Percentiles rank a stretch among this genome's conserved stretches.
Evolutionary conservation across 2,329 filamentous ascomycete genomes (phyloP).

Genomic region (Colletotrichum tanaceti): DNA sequence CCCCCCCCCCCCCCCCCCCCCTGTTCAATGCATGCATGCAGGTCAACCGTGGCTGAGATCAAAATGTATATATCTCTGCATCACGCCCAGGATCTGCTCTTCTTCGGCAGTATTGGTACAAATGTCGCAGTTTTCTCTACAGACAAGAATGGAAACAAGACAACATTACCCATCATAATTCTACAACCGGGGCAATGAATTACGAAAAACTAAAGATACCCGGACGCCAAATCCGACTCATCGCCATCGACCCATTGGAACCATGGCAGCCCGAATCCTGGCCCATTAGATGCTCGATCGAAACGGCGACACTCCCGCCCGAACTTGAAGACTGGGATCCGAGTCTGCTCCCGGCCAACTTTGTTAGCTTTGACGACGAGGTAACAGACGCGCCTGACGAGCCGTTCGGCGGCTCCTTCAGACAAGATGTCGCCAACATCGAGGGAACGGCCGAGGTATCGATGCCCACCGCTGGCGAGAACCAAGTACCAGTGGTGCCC

Average conservation of each 20-base stretch:
- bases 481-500: background rate
- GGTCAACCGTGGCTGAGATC: slow-evolving; percentile 2
- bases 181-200: background rate
- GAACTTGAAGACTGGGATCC: background rate
- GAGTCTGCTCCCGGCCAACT: slow-evolving; percentile 1
- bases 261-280: background rate
- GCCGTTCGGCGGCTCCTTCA: slow-evolving; percentile 3
- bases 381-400: background rate
- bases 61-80: background rate
- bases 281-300: background rate
- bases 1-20: background rate
- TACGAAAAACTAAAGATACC: background rate
- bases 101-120: background rate
- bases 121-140: background rate
- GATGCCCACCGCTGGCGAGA: background rate
- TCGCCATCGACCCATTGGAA: background rate
- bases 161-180: background rate
- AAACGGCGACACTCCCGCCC: background rate
- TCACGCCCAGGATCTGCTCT: background rate
- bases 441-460: background rate
- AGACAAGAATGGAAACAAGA: background rate
- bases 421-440: slow-evolving; percentile 8
- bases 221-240: slow-evolving; percentile 7
- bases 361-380: slow-evolving; percentile 1
- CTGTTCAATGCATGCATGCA: background rate